Base-by-base conservation (phyloP, 768 basidiomycete species). In the Trametes cubensis region DNA sequence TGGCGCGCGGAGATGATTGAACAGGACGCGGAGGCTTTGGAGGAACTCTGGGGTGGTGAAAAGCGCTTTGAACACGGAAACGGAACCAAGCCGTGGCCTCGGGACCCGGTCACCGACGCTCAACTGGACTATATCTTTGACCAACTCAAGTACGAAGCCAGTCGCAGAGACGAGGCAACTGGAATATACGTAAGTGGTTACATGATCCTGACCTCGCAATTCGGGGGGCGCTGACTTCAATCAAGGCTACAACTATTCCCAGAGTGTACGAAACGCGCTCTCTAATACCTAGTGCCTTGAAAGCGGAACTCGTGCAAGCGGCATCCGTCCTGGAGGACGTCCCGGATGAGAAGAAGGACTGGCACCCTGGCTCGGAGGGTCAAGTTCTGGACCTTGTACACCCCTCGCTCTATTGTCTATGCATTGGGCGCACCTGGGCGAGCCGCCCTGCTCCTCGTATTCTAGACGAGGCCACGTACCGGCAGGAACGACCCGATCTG, bases 281-380 rank as follows among this genome's bases (percentile, higher is more conserved):
- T 14, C 57, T 58, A 2, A 58, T 58, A 23, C 57, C 57, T 4
- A 34, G 46, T 13, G 21, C 20, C 4, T 26, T 58, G 28, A 58
- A 58, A 25, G 10, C 28, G 8, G 28, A 38, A 2, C 47, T 58
- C n/a, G 18, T 58, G 14, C 14, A 28, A 23, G 57, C 47, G 10
- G 47, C 50, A n/a, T 46, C 57, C n/a, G 10, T n/a, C 1, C 75
- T 81, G 30, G 78, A 82, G 62, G 62, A 72, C 45, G 70, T 78
- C 6, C 74, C 76, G 0, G 75, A 74, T 8, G 67, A 67, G 0
- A 25, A 70, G 50, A 77, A 74, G 42, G 80, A 82, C 65, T 82
- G 80, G 80, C 80, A 81, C 63, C 80, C 80, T 8, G 71, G 73
- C 3, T 77, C 78, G 1, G 70, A 80, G 60, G 67, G 72, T 4